These are phyloP conservation scores for Blastomyces percursus DNA, from an alignment of 2,329 filamentous ascomycete species.

Conservation along the genomic window DNA sequence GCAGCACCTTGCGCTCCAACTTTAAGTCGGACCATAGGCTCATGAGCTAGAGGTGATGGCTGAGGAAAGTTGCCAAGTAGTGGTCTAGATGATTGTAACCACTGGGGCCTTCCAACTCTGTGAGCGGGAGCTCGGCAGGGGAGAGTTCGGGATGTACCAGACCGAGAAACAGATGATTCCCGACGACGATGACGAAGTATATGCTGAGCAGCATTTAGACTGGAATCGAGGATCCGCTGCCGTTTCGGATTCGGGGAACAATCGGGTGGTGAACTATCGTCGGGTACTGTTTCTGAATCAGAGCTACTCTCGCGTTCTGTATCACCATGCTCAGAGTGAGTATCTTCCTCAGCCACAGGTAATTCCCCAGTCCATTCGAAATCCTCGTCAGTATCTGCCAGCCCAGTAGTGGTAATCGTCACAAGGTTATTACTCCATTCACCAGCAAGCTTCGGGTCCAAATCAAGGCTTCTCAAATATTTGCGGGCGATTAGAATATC, in stretches of 20 bases:
- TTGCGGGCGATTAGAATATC: constrained; percentile 25
- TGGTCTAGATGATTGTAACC: not conserved
- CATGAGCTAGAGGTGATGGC: not conserved
- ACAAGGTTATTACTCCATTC: constrained; percentile 25
- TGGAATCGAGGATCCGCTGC: not conserved
- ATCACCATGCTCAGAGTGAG: not conserved
- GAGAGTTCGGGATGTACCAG: not conserved
- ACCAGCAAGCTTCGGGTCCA: constrained; percentile 24
- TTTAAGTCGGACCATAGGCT: constrained; percentile 15
- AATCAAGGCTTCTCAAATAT: constrained; percentile 22
- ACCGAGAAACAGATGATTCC: not conserved
- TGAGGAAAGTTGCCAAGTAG: not conserved
- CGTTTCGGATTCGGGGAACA: not conserved
- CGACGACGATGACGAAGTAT: constrained; percentile 11
- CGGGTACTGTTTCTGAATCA: not conserved
- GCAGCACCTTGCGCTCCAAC: constrained; percentile 18
- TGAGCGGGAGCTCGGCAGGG: not conserved
- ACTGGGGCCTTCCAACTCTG: not conserved
- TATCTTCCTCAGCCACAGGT: not conserved
- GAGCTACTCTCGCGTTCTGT: not conserved
- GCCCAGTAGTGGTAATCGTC: constrained; percentile 1
- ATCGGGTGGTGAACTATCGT: not conserved
- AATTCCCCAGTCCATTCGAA: constrained; percentile 10
- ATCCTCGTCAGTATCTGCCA: constrained; percentile 6
- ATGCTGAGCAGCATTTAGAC: constrained; percentile 9